Base-by-base conservation (phyloP, 192 early-diverging fungal species). In the Mortierella hygrophila region DNA sequence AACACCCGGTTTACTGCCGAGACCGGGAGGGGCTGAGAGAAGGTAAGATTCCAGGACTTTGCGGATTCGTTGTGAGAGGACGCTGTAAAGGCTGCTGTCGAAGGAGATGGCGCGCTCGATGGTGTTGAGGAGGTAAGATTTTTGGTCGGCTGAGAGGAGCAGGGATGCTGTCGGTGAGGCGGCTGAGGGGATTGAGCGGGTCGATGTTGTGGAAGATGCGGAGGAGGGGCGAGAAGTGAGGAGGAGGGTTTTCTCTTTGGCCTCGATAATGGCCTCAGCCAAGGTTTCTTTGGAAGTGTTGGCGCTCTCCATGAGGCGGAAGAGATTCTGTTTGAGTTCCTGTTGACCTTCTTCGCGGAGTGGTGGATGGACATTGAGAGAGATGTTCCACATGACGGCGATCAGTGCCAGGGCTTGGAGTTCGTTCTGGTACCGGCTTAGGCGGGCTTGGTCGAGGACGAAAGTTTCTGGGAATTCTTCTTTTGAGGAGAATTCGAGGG, bases 361-460 rank as follows among this genome's bases (percentile, higher is more conserved):
- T 20, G 91, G 84, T 0, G 83, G 79, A 3, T 90, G 89, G 78
- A 90, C 79, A 74, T 96, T 96, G 79, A 93, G 93, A 10, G 93
- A 88, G 29, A 97, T 83, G 89, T 95, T 95, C 52, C 94, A 46
- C 79, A 97, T 85, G 1, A 93, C 91, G 18, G 94, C 91, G 4
- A 93, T 91, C 42, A 96, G 90, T 0, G 90, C 92, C 35, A 96
- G 71, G 1, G 92, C 91, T 72, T 96, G 95, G 1, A 91, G 84
- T 69, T 96, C 94, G 78, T 96, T 95, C 85, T 96, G 95, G 73
- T 91, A 93, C 0, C 74, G 88, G 68, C 82, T 89, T 42, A 97
- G 69, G 1, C 96, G 92, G 13, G 92, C 88, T 18, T 88, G 85
- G 79, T 97, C 97, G 70, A 97, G 77, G 5, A 77, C 41, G 29